phyloP scores from a whole-genome alignment of 306 rosid species.

The Canavalia ensiformis region DNA sequence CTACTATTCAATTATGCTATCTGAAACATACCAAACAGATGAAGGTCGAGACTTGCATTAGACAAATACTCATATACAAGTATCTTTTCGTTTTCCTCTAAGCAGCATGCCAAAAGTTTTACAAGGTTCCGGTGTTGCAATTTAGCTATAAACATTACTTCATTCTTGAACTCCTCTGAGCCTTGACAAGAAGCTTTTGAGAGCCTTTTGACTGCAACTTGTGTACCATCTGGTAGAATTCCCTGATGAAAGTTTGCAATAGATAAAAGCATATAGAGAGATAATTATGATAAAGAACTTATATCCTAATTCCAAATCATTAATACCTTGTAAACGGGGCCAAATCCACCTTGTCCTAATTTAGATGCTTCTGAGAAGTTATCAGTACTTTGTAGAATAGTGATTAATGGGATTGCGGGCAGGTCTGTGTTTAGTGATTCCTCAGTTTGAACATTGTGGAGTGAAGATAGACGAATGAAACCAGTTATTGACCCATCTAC shows the following conservation, averaged over 20 bases:
- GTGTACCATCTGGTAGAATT: slow-evolving; percentile 56
- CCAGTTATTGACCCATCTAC: neutral
- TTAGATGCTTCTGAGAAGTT: too few relatives aligned
- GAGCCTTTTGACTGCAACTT: slow-evolving; percentile 65
- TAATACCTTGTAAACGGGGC: too few relatives aligned
- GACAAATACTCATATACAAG: neutral
- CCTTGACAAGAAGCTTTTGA: slow-evolving; percentile 63
- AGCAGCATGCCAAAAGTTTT: too few relatives aligned
- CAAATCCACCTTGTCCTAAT: too few relatives aligned
- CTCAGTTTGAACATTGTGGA: neutral
- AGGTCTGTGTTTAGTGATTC: slow-evolving; percentile 26
- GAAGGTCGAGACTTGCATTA: slow-evolving; percentile 3
- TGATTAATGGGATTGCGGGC: slow-evolving; percentile 35
- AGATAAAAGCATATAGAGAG: neutral
- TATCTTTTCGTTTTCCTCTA: too few relatives aligned
- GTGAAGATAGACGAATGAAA: neutral
- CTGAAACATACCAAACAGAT: slow-evolving; percentile 53
- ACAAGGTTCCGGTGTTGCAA: too few relatives aligned
- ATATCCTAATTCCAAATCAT: neutral
- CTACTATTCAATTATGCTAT: neutral
- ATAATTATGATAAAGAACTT: neutral
- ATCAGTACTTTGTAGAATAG: too few relatives aligned
- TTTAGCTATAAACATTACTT: too few relatives aligned
- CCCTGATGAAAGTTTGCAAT: slow-evolving; percentile 48
- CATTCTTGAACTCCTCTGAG: slow-evolving; percentile 38